phyloP scores from a whole-genome alignment of 768 basidiomycete genomes.

The Suillus lakei region DNA sequence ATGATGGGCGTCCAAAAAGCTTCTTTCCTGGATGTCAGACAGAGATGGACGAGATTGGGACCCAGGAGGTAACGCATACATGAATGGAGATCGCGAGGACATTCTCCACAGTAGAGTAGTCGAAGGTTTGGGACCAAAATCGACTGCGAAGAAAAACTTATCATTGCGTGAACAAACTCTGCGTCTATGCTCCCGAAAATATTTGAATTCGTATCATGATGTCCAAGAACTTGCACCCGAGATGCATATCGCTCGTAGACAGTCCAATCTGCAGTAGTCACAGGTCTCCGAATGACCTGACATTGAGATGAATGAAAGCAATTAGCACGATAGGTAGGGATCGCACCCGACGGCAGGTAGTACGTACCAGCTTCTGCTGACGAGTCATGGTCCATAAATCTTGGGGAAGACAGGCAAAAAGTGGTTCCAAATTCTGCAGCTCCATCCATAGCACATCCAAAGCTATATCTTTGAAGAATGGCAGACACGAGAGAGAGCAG shows the following conservation, averaged over 20 bases:
- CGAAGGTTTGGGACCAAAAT: background rate
- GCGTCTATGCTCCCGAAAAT: background rate
- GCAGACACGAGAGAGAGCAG: conserved; percentile 8
- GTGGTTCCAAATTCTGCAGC: conserved; percentile 7
- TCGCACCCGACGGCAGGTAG: background rate
- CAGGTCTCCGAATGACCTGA: background rate
- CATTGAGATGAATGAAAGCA: background rate
- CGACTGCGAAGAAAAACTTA: background rate
- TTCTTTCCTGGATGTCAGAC: background rate
- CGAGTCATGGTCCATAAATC: background rate
- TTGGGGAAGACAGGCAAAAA: background rate
- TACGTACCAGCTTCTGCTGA: background rate
- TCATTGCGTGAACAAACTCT: background rate
- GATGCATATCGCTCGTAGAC: background rate
- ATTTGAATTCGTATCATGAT: too few relatives aligned
- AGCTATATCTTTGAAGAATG: conserved; percentile 20
- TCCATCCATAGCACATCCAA: conserved; percentile 19
- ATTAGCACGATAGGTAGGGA: background rate
- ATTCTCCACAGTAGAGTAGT: background rate
- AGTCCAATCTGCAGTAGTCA: background rate
- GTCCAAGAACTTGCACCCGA: background rate
- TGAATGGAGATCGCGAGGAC: background rate
- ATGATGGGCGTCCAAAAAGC: background rate
- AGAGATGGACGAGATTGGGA: background rate
- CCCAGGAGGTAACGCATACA: background rate